Base-by-base conservation (phyloP, 306 rosid genomes). In the Inga leiocalycina region DNA sequence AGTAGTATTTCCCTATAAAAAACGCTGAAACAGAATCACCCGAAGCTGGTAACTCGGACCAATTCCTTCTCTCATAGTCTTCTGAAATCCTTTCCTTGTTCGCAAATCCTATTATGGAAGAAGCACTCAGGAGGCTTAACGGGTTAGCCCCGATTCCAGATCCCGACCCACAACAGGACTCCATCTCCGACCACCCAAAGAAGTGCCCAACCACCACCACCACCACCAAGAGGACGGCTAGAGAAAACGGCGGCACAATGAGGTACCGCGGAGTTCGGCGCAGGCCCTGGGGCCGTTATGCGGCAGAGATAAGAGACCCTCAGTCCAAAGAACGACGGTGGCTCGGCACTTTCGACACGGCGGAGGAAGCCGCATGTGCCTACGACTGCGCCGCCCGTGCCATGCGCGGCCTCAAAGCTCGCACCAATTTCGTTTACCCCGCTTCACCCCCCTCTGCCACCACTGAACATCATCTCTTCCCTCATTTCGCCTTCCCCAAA, bases 291-390 rank as follows among this genome's bases (percentile, higher is more conserved):
- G 99, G 99, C 0, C 94, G 99, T 43, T 96, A 96, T 52, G 99
- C 99, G 0, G 99, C 99, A 0, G 99, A 96, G 89, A 96, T 96
- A 39, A 86, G 99, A 13, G 99, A 96, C 90, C 99, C 99, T 0
- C 90, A 88, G 66, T 89, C 98, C 0, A 96, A 96, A 77, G 99
- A 96, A 11, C 87, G 99, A 8, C 91, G 99, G 7, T 96, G 99
- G 99, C 93, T 96, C 0, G 99, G 99, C 0, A 96, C 99, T 7
- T 96, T 96, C 22, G 99, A 96, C 86, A 96, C 99, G 1, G 99
- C 98, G 0, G 99, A 96, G 86, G 97, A 96, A 81, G 99, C 99
- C 0, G 99, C 99, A 10, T 94, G 97, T 16, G 98, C 99, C 17
- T 96, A 96, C 69, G 99, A 96, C 88, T 90, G 89, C 79, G 99